These are phyloP conservation scores for Ustilago lituana DNA, from an alignment of 1,284 basidiomycete genomes.

Conservation along the genomic window DNA sequence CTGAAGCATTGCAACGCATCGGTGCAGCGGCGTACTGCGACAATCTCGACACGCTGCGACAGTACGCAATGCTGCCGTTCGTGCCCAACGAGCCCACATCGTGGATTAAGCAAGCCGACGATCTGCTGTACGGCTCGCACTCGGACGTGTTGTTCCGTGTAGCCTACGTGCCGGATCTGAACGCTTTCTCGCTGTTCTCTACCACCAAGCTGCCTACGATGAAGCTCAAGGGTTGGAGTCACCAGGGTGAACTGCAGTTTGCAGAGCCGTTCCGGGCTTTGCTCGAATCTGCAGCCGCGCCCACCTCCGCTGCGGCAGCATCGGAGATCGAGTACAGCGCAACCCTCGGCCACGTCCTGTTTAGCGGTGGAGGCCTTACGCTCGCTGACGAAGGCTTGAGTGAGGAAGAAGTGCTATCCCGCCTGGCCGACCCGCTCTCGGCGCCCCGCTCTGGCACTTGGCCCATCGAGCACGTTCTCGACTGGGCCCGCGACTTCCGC, in stretches of 20 bases:
- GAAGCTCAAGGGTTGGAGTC: constrained; percentile 26
- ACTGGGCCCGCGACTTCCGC: constrained; percentile 34
- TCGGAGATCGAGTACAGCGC: constrained; percentile 24
- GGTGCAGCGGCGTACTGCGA: constrained; percentile 27
- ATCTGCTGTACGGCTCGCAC: constrained; percentile 24
- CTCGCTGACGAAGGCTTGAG: constrained; percentile 27
- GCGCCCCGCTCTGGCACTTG: constrained; percentile 34
- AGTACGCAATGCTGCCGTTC: constrained; percentile 44
- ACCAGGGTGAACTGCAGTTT: constrained; percentile 8
- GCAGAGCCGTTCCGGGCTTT: constrained; percentile 23
- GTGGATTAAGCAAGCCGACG: constrained; percentile 40
- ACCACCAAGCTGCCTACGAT: constrained; percentile 12
- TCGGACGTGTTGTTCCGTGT: constrained; percentile 36
- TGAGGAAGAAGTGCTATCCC: constrained; percentile 21
- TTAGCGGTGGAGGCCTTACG: constrained; percentile 16
- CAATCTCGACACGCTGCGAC: neutral
- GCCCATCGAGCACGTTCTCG: constrained; percentile 21
- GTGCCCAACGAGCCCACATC: constrained; percentile 37
- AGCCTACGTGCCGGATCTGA: constrained; percentile 21
- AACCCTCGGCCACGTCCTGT: constrained; percentile 34
- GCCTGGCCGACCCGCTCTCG: constrained; percentile 33
- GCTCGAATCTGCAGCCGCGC: neutral
- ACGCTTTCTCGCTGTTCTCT: constrained; percentile 16
- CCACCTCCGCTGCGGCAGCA: neutral
- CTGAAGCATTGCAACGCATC: constrained; percentile 18